Conservation (phyloP, 495 filamentous ascomycete species). For the Daldinia loculata region DNA sequence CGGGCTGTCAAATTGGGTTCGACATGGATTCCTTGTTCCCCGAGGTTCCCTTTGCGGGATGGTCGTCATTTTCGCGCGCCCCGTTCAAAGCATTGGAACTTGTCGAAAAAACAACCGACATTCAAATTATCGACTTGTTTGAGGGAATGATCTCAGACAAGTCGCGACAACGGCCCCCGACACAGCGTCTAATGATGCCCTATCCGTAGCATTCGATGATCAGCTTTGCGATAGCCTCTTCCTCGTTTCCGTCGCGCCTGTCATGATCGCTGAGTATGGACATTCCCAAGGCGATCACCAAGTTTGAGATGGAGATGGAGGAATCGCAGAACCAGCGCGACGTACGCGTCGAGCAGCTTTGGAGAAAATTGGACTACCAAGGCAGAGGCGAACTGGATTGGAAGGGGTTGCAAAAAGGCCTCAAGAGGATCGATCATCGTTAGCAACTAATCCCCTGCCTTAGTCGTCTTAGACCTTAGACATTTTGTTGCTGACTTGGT, state of each 20-base stretch:
- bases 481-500: constrained; percentile 37
- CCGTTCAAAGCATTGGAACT: constrained; percentile 25
- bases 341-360: constrained; percentile 79
- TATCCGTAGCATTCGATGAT: constrained; percentile 43
- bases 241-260: constrained; percentile 30
- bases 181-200: constrained; percentile 45
- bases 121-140: constrained; percentile 15
- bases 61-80: constrained; percentile 43
- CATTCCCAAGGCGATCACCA: constrained; percentile 53
- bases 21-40: constrained; percentile 38
- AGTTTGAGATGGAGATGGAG: constrained; percentile 56
- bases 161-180: constrained; percentile 19
- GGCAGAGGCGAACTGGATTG: constrained; percentile 82
- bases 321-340: constrained; percentile 78
- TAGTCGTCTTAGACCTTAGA: constrained; percentile 10
- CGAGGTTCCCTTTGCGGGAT: constrained; percentile 30
- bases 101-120: constrained; percentile 25
- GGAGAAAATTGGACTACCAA: constrained; percentile 79
- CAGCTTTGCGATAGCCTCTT: constrained; percentile 38
- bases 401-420: constrained; percentile 80
- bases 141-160: constrained; percentile 36
- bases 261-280: constrained; percentile 55
- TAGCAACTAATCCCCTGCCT: constrained; percentile 49
- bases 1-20: constrained; percentile 31
- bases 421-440: constrained; percentile 94